Evolutionary conservation across 345 rosid genomes (phyloP).

Genomic region (Cardamine occulta): DNA sequence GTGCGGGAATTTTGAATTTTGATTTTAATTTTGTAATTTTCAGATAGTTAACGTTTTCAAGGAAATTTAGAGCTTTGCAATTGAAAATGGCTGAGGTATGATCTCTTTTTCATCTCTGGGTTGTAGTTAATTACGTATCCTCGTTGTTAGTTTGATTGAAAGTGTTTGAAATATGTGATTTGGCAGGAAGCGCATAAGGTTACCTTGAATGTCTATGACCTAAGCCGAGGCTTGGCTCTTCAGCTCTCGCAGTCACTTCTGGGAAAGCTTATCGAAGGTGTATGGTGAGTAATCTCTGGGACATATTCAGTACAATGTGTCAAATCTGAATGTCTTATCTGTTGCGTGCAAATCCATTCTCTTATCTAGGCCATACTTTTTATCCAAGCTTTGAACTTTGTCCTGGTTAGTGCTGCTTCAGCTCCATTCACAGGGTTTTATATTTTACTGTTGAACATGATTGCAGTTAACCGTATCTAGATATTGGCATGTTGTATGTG

Average conservation of each 20-base stretch:
- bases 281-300: conserved; percentile 60
- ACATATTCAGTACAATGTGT: background rate
- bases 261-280: conserved; percentile 89
- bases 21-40: background rate
- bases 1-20: background rate
- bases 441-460: background rate
- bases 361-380: background rate
- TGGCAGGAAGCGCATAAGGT: conserved; percentile 80
- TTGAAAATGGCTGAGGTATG: conserved; percentile 74
- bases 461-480: background rate
- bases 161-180: conserved; percentile 23
- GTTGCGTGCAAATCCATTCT: background rate
- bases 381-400: background rate
- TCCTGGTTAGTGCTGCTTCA: background rate
- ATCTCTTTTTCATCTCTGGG: background rate
- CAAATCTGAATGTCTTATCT: background rate
- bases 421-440: background rate
- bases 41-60: conserved; percentile 19
- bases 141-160: background rate
- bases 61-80: background rate
- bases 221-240: conserved; percentile 93
- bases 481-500: conserved; percentile 17
- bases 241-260: conserved; percentile 77
- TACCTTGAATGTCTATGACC: conserved; percentile 78
- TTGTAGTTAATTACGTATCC: background rate